Evolutionary conservation across 2,329 filamentous ascomycete genomes (phyloP), one percentile per base, ranked within the genome.

Genomic region (Orbilia oligospora): DNA sequence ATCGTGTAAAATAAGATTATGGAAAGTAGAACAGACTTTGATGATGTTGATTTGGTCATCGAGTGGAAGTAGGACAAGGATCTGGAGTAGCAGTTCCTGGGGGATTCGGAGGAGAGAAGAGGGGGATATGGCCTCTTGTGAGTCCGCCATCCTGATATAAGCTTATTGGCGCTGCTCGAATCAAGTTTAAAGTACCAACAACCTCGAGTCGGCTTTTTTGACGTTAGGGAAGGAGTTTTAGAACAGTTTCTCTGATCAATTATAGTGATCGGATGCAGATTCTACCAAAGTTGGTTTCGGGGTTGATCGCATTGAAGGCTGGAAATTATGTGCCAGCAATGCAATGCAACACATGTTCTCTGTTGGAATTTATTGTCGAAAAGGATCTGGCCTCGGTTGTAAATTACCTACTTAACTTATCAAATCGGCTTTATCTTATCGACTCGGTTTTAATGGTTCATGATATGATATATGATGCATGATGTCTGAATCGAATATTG

Each of bases 81-180:
- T 76, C 4, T 64, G 36, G n/a, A 71, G n/a, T 10, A 48, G 49
- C 0, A 76, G 22, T 30, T 76, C 72, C 5, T 36, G 36, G 18
- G 72, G 72, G 38, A 76, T 51, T 6, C 33, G 46, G 55, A 76
- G 56, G 48, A 76, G 22, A 18, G 49, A 24, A 8, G 56, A 44
- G 36, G n/a, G 18, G 33, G n/a, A 6, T 10, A 38, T 22, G 3
- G n/a, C 18, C 18, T 16, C 33, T 12, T 38, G 30, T 16, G 3
- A 22, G 9, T 38, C 33, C 53, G 9, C 33, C 53, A 58, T 58
- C 2, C 5, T 58, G 22, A n/a, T 41, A 41, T n/a, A n/a, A n/a
- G n/a, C n/a, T n/a, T n/a, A n/a, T n/a, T n/a, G 38, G 9, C 10
- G 12, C 12, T 10, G 3, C 2, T 14, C 36, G 6, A 3, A 8